Base-by-base conservation (phyloP, 495 filamentous ascomycete species). In the Pseudomonodictys pantanalensis region DNA sequence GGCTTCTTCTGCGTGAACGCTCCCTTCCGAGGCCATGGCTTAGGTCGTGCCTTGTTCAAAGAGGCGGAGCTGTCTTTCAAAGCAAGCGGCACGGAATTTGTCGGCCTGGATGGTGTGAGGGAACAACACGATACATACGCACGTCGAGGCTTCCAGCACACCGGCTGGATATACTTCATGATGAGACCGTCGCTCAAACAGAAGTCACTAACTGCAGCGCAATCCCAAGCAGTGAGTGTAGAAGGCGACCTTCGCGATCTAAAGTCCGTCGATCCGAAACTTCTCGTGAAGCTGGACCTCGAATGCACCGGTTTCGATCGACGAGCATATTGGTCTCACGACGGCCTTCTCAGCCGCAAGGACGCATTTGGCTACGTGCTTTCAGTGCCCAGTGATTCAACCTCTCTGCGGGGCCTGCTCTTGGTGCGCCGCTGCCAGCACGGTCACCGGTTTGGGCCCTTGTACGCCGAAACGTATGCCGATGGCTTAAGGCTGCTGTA, bases 1-100 rank as follows among this genome's bases (percentile, higher is more conserved):
- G 65, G 65, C 30, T 67, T 60, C 28, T 64, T 67, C 56, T 29
- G 41, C 20, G 25, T 67, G 12, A 67, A 67, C 51, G 49, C 48
- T 2, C 22, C 43, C 1, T 32, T 54, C 15, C 55, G 60, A 18
- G 58, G 58, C 17, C 35, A 42, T 7, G 59, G 65, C 32, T 42
- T 38, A 11, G 65, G 65, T 11, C 22, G 46, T 9, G 47, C 50
- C 6, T 30, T 67, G 3, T 60, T 30, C 15, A 35, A 53, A 26
- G 33, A 22, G 5, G 11, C 54, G 8, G 30, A 56, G 11, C 44
- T n/a, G 12, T 33, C 17, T 1, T 67, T 47, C 26, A n/a, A 38
- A 4, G 22, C 32, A 1, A 56, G 11, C 20, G 33, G 33, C 28
- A 57, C 32, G 0, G 24, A 17, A 8, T 10, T 56, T 23, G 33